Evolutionary conservation across 139 green algal species (phyloP).

Genomic region (Picochlorum sp.): DNA sequence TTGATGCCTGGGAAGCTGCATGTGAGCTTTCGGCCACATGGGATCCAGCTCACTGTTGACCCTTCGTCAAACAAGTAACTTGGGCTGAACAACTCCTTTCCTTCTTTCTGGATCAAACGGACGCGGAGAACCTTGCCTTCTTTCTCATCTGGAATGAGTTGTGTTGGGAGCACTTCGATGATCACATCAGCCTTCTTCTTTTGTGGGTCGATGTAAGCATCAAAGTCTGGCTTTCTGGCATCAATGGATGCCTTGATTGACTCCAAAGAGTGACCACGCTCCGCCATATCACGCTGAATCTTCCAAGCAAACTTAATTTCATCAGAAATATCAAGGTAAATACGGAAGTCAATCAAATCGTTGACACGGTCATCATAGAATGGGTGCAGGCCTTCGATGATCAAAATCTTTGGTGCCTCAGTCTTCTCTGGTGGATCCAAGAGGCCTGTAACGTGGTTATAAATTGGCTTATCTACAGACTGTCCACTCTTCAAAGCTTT

Average conservation of each 20-base stretch:
- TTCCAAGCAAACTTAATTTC: constrained; percentile 99
- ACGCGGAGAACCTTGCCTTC: constrained; percentile 98
- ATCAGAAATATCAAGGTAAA: constrained; percentile 99
- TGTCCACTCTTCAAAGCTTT: constrained; percentile 97
- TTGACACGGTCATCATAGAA: constrained; percentile 96
- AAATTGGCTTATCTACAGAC: constrained; percentile 97
- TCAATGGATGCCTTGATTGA: constrained; percentile 97
- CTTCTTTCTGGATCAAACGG: constrained; percentile 99
- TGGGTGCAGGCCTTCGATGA: constrained; percentile 99
- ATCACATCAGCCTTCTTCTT: constrained; percentile 97
- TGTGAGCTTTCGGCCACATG: constrained; percentile 98
- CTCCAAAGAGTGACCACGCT: constrained; percentile 96
- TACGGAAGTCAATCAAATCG: constrained; percentile 95
- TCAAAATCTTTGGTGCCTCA: constrained; percentile 78
- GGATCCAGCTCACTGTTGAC: constrained; percentile 98
- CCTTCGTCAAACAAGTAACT: constrained; percentile 98
- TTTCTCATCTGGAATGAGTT: constrained; percentile 97
- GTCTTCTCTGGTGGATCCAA: constrained; percentile 93
- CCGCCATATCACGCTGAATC: constrained; percentile 98
- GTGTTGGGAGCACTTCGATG: constrained; percentile 97
- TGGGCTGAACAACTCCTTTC: constrained; percentile 76
- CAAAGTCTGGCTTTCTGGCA: constrained; percentile 98
- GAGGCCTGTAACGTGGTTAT: constrained; percentile 98
- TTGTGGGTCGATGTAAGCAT: constrained; percentile 98
- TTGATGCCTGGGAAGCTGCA: constrained; percentile 97